phyloP scores from a whole-genome alignment of 768 basidiomycete species.

The Suillus sp. region DNA sequence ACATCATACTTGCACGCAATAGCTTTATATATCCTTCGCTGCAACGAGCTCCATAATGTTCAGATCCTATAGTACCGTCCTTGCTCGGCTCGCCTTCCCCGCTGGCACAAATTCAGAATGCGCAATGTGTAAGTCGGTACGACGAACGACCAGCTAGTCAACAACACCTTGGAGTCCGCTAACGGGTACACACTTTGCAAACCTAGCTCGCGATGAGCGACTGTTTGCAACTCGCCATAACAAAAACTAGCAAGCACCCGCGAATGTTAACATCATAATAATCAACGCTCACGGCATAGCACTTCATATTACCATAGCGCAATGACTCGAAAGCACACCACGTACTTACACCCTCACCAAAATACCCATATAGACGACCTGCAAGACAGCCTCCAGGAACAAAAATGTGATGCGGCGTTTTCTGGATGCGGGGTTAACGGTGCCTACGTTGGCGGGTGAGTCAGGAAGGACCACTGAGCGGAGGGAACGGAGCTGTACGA shows the following conservation, averaged over 20 bases:
- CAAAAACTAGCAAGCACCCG: no score
- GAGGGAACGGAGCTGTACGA: constrained; percentile 79
- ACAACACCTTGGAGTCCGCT: no score
- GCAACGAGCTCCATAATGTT: not conserved
- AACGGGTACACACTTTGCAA: no score
- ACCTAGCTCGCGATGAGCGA: no score
- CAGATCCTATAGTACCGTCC: not conserved
- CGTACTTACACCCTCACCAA: constrained; percentile 61
- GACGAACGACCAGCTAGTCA: no score
- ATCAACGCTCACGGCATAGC: not conserved
- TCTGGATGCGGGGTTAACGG: constrained; percentile 79
- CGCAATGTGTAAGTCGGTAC: not conserved
- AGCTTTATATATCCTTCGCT: not conserved
- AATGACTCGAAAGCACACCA: not conserved
- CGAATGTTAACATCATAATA: not conserved
- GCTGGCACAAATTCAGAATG: not conserved
- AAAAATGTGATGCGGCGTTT: constrained; percentile 87
- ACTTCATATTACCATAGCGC: not conserved
- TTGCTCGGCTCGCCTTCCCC: not conserved
- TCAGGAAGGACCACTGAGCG: constrained; percentile 92
- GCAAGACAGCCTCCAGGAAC: constrained; percentile 80
- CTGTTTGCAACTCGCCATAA: no score
- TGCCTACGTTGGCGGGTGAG: constrained; percentile 52
- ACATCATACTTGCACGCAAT: not conserved
- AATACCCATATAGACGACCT: constrained; percentile 85